phyloP scores from a whole-genome alignment of 306 rosid species.

The Prunus salicina region DNA sequence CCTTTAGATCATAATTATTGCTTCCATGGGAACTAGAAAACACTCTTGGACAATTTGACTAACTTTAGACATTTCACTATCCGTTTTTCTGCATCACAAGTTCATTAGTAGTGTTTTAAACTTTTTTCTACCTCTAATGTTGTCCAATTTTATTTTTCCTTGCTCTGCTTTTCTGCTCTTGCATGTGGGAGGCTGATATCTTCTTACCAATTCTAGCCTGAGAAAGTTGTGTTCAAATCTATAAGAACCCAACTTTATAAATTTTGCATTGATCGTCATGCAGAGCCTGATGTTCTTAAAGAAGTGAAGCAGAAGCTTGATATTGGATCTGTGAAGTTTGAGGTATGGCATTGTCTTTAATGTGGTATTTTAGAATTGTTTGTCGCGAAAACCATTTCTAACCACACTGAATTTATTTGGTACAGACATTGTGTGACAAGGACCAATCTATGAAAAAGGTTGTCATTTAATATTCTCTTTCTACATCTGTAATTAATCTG shows the following conservation, averaged over 20 bases:
- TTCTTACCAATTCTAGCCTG: no score
- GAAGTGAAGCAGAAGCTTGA: constrained; percentile 97
- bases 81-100: no score
- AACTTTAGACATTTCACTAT: no score
- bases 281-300: constrained; percentile 95
- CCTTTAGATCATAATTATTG: no score
- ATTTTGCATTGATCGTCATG: constrained; percentile 23
- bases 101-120: no score
- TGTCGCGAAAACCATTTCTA: neutral
- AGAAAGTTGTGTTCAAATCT: neutral
- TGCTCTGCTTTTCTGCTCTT: no score
- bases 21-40: no score
- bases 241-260: neutral
- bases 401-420: constrained; percentile 14
- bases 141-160: no score
- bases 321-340: constrained; percentile 92
- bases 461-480: constrained; percentile 8
- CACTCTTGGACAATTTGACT: no score
- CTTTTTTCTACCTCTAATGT: no score
- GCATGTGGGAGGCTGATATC: no score
- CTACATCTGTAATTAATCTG: constrained; percentile 3
- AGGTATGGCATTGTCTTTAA: constrained; percentile 40
- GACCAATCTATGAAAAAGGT: constrained; percentile 81
- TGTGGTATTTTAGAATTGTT: neutral
- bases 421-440: constrained; percentile 85